phyloP scores from a whole-genome alignment of 805 yeast genomes.

The Candida ipomoeae region DNA sequence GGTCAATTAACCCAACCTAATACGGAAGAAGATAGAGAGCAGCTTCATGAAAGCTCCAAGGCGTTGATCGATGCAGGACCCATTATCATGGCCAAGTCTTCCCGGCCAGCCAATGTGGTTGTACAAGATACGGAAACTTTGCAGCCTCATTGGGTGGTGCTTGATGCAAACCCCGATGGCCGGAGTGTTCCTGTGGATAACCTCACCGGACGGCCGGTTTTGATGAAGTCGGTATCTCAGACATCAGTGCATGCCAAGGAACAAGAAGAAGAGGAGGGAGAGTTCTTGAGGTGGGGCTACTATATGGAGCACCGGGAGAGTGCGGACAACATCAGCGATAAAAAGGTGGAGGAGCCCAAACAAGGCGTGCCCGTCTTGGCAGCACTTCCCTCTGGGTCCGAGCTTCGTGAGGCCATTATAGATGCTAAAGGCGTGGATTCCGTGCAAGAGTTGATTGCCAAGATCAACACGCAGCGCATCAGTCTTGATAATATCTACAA shows the following conservation, averaged over 20 bases:
- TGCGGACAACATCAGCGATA: conserved; percentile 12
- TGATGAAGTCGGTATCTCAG: conserved; percentile 60
- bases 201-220: conserved; percentile 67
- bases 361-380: conserved; percentile 28
- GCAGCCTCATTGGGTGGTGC: conserved; percentile 69
- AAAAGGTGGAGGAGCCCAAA: conserved; percentile 7
- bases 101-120: conserved; percentile 4
- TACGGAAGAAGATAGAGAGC: conserved; percentile 18
- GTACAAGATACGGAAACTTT: conserved; percentile 18
- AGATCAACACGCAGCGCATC: conserved; percentile 53
- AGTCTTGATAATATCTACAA: conserved; percentile 49
- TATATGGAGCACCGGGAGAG: conserved; percentile 62
- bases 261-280: conserved; percentile 91
- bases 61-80: conserved; percentile 52
- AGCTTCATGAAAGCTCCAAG: conserved; percentile 46
- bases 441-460: conserved; percentile 61
- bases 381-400: conserved; percentile 51
- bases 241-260: conserved; percentile 65
- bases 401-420: conserved; percentile 57
- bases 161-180: conserved; percentile 56
- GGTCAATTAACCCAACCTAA: background rate
- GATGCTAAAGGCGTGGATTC: conserved; percentile 73
- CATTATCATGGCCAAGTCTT: conserved; percentile 30
- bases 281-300: conserved; percentile 80
- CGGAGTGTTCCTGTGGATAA: conserved; percentile 55